A percentile compares a stretch with the other conserved stretches of the same genome.
phyloP scores from a whole-genome alignment of 257 asterid genomes.

The Forsythia suspensa region DNA sequence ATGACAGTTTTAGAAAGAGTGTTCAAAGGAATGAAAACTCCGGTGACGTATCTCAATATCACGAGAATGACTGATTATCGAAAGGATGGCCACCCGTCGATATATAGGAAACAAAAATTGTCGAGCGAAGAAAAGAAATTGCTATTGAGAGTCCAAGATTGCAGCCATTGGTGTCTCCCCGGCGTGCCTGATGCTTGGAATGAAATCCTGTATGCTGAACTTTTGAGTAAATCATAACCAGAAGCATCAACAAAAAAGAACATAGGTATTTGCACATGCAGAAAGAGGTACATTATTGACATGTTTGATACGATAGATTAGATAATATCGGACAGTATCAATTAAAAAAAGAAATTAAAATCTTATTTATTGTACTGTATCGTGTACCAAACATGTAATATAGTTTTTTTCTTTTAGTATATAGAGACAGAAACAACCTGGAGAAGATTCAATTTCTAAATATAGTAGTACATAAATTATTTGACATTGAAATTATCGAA shows the following conservation, averaged over 20 bases:
- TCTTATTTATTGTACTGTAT: not conserved
- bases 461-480: not conserved
- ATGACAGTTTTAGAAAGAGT: slow-evolving; percentile 57
- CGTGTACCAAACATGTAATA: slow-evolving; percentile 30
- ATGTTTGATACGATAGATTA: not conserved
- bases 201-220: slow-evolving; percentile 59
- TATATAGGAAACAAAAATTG: slow-evolving; percentile 43
- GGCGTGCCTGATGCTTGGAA: slow-evolving; percentile 84
- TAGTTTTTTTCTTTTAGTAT: slow-evolving; percentile 10
- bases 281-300: not conserved
- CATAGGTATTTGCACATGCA: slow-evolving; percentile 13
- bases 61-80: slow-evolving; percentile 66
- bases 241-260: slow-evolving; percentile 23
- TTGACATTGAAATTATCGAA: not conserved
- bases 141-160: slow-evolving; percentile 53
- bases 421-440: slow-evolving; percentile 17
- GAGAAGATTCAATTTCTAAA: slow-evolving; percentile 29
- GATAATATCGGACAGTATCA: not conserved
- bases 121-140: slow-evolving; percentile 38
- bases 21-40: slow-evolving; percentile 55
- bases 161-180: slow-evolving; percentile 87
- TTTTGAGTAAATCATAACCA: slow-evolving; percentile 39
- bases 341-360: not conserved
- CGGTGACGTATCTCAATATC: slow-evolving; percentile 53
- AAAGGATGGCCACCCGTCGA: slow-evolving; percentile 76